Evolutionary conservation across 202 grass and related monocot genomes (phyloP), one percentile per base, ranked within the genome.

Genomic region (Saccharum hybrid): DNA sequence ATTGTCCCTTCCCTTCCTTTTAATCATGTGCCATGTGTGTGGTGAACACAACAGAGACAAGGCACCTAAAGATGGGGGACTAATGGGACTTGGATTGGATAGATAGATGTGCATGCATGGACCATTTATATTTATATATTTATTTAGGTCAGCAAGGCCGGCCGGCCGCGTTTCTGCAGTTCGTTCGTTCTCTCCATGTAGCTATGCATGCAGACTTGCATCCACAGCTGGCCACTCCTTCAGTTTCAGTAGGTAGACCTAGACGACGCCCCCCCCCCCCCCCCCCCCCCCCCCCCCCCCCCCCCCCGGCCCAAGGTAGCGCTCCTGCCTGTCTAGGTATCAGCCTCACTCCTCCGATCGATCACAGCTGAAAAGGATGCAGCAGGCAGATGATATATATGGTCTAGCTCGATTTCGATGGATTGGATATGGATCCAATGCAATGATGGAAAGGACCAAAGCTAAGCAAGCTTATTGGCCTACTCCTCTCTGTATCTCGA

Each of bases 31-130:
- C 81, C 37, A 10, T 67, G 4, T 87, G 26, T 26, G 80, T 86
- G 41, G 46, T 81, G 83, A 86, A 45, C 34, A 61, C 62, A 86
- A 91, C 78, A 85, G 81, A 85, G 88, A 91, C 90, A 88, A 86
- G 81, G 5, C 34, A 89, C 78, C 86, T 87, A 91, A 91, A 85
- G 81, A 87, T 79, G 72, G 39, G 33, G 51, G 48, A 14, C 45
- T 48, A 45, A 12, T 45, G 11, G 30, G 15, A 13, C 0, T 2
- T 0, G 6, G 62, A 34, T 38, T 38, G 64, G 19, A 41, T 68
- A 33, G 15, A 52, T 51, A 51, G 21, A 52, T 52, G 15, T 54
- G 51, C 51, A 54, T 7, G 51, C 51, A 45, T 71, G 68, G 87
- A 83, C 74, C 81, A 80, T 78, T 82, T 52, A 16, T 11, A 46